Evolutionary conservation across 176 grass and related monocot genomes (phyloP).

Genomic region (Calamus simplicifolius): DNA sequence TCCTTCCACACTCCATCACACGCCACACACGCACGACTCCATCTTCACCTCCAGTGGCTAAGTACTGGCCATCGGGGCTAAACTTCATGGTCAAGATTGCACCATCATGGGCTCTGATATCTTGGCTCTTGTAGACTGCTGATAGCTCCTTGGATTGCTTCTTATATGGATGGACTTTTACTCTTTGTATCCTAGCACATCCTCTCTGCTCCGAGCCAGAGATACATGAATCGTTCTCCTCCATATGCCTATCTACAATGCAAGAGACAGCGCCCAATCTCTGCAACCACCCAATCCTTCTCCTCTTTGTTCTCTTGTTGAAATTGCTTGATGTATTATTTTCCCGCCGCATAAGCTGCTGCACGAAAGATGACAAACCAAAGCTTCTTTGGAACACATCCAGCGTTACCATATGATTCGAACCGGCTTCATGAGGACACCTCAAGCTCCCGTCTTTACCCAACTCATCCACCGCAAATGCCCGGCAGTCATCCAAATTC

Average conservation of each 20-base stretch:
- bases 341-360: conserved; percentile 11
- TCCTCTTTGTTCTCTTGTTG: conserved; percentile 18
- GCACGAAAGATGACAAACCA: conserved; percentile 17
- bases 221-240: conserved; percentile 41
- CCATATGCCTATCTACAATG: conserved; percentile 27
- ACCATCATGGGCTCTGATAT: conserved; percentile 75
- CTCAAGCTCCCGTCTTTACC: conserved; percentile 18
- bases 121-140: conserved; percentile 61
- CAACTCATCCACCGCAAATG: conserved; percentile 9
- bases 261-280: conserved; percentile 41
- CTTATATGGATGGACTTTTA: conserved; percentile 53
- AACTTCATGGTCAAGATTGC: conserved; percentile 85
- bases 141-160: conserved; percentile 72
- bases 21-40: conserved; percentile 70
- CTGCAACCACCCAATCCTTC: conserved; percentile 54
- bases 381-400: conserved; percentile 22
- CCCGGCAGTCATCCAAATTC: conserved; percentile 27
- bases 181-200: conserved; percentile 29
- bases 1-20: conserved; percentile 39
- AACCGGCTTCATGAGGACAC: conserved; percentile 8
- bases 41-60: conserved; percentile 79
- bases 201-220: conserved; percentile 31
- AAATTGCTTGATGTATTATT: conserved; percentile 7
- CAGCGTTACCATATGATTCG: conserved; percentile 3
- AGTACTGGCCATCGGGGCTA: conserved; percentile 70